phyloP scores from a whole-genome alignment of 441 rosid genomes.

The Lepidium campestre region DNA sequence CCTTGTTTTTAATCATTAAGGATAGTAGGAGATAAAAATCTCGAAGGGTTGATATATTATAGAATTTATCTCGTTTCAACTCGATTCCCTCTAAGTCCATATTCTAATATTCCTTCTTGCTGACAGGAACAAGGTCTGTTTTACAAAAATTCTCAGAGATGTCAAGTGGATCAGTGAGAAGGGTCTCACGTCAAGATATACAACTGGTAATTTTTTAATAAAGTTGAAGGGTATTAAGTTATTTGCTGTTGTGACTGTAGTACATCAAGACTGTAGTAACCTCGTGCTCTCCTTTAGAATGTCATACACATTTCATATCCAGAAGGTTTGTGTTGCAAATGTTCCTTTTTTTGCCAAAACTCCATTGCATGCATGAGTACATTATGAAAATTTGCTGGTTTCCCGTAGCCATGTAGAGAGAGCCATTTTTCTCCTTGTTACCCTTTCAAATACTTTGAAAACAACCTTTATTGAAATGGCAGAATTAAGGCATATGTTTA shows the following conservation, averaged over 20 bases:
- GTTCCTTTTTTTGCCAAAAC: neutral
- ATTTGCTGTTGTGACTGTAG: neutral
- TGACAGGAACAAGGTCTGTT: constrained; percentile 13
- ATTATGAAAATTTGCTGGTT: no score
- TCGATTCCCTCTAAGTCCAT: neutral
- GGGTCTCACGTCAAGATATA: constrained; percentile 86
- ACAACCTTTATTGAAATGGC: neutral
- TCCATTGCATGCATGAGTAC: neutral
- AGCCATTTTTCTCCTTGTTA: neutral
- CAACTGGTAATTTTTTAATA: constrained; percentile 52
- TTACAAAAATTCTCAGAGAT: constrained; percentile 25
- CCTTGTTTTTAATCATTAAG: neutral
- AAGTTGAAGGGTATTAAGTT: neutral
- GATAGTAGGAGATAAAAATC: neutral
- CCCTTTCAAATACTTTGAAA: neutral
- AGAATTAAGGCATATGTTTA: neutral
- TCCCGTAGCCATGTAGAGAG: neutral
- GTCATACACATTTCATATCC: neutral
- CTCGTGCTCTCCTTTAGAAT: neutral
- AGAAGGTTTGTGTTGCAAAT: neutral
- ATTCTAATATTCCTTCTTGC: neutral
- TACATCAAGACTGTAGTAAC: neutral
- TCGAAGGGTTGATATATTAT: neutral
- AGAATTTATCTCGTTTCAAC: neutral
- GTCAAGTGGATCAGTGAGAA: constrained; percentile 71